These are phyloP conservation scores for Coemansia sp. DNA, from an alignment of 192 early-diverging fungal species.

Conservation along the genomic window DNA sequence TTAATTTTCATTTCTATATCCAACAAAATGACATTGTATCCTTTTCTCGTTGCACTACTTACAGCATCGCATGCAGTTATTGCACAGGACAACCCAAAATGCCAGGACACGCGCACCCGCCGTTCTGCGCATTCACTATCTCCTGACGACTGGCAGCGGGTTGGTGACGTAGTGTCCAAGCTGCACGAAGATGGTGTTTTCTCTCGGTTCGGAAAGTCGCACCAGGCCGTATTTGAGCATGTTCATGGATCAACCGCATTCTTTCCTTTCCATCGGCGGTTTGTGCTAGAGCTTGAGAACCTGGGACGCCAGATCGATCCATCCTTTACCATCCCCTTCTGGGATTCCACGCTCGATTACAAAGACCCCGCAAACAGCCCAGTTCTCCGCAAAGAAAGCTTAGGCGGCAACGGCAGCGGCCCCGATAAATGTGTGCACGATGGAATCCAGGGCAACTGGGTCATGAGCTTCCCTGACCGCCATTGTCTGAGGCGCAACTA, in stretches of 20 bases:
- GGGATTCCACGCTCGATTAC: constrained; percentile 45
- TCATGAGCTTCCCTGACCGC: constrained; percentile 18
- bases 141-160: constrained; percentile 34
- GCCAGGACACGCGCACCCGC: constrained; percentile 24
- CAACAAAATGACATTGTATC: neutral
- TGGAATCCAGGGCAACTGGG: constrained; percentile 41
- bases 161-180: constrained; percentile 24
- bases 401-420: constrained; percentile 46
- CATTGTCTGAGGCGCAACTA: constrained; percentile 42
- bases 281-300: constrained; percentile 53
- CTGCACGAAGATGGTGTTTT: constrained; percentile 36
- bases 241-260: constrained; percentile 51
- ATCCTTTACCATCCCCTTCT: constrained; percentile 45
- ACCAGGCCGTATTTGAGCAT: constrained; percentile 33
- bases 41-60: constrained; percentile 11
- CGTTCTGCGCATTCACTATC: constrained; percentile 45
- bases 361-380: constrained; percentile 33
- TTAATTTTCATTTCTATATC: neutral
- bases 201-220: constrained; percentile 39
- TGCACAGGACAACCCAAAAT: constrained; percentile 22
- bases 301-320: constrained; percentile 36
- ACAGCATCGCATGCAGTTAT: constrained; percentile 3
- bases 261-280: constrained; percentile 54
- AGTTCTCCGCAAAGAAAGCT: constrained; percentile 15
- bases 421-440: constrained; percentile 17